Evolutionary conservation across 2,329 filamentous ascomycete genomes (phyloP).

Genomic region (Biscogniauxia mediterranea): DNA sequence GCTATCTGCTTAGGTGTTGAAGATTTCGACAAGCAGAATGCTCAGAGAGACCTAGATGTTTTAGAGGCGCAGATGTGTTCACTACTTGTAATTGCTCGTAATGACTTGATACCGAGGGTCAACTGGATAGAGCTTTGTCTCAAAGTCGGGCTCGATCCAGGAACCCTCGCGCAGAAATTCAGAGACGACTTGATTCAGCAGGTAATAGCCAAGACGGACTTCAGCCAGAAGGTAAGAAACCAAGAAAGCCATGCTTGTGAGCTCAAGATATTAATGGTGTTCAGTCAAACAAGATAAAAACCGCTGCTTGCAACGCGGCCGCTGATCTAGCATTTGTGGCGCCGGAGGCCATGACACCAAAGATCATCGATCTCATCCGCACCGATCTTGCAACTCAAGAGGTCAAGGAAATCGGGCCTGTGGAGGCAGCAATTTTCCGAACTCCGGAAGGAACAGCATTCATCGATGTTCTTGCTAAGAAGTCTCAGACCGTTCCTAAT

Average conservation of each 20-base stretch:
- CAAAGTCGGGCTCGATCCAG: constrained; percentile 78
- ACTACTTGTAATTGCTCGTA: constrained; percentile 74
- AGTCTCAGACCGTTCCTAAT: constrained; percentile 67
- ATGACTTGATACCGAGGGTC: constrained; percentile 71
- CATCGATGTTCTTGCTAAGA: constrained; percentile 86
- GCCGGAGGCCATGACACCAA: constrained; percentile 74
- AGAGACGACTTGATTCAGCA: constrained; percentile 65
- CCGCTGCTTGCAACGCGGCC: constrained; percentile 78
- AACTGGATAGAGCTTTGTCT: constrained; percentile 91
- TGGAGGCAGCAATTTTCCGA: constrained; percentile 89
- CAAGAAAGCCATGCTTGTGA: neutral
- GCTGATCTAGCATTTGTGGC: constrained; percentile 93
- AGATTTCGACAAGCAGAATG: constrained; percentile 44
- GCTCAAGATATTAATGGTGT: constrained; percentile 12
- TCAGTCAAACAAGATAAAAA: constrained; percentile 48
- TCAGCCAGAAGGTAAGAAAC: constrained; percentile 33
- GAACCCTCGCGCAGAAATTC: constrained; percentile 66
- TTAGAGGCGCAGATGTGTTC: constrained; percentile 72
- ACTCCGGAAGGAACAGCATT: constrained; percentile 87
- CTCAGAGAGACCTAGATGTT: constrained; percentile 43
- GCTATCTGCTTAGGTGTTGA: constrained; percentile 62
- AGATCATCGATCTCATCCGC: constrained; percentile 71
- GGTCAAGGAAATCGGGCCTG: constrained; percentile 71
- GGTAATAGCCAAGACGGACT: constrained; percentile 57
- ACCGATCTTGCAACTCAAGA: constrained; percentile 70